These are phyloP conservation scores for Polygonum aviculare DNA, from an alignment of 148 eudicot genomes.

Conservation along the genomic window DNA sequence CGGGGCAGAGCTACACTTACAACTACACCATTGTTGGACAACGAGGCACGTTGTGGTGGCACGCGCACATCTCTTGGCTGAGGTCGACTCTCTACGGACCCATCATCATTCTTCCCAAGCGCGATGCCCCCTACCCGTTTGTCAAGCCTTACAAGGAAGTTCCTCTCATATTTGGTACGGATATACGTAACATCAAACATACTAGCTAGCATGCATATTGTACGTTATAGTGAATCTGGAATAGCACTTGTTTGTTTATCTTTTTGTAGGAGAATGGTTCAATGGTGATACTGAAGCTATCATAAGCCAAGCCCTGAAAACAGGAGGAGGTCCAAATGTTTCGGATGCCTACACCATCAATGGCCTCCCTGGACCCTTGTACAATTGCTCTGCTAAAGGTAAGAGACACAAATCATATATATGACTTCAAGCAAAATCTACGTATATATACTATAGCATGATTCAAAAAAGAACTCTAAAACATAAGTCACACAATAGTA, in stretches of 20 bases:
- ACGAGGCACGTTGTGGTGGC: conserved; percentile 49
- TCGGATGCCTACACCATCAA: conserved; percentile 47
- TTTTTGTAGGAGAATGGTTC: conserved; percentile 36
- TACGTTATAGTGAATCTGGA: no score
- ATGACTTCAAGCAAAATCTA: no score
- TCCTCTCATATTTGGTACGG: conserved; percentile 30
- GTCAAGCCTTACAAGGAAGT: conserved; percentile 39
- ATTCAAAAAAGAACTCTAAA: no score
- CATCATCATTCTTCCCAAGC: conserved; percentile 38
- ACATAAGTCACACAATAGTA: no score
- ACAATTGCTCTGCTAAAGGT: conserved; percentile 42
- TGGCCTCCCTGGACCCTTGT: conserved; percentile 49
- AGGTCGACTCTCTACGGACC: conserved; percentile 44
- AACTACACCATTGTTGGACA: conserved; percentile 40
- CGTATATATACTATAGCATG: no score
- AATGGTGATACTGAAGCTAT: conserved; percentile 42
- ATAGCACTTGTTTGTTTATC: no score
- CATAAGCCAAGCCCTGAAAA: conserved; percentile 31
- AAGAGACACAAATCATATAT: no score
- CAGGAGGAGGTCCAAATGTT: conserved; percentile 49
- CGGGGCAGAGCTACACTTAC: conserved; percentile 44
- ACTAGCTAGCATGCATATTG: no score
- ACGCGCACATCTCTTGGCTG: conserved; percentile 54
- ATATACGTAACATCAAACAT: no score
- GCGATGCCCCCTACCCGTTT: conserved; percentile 32